A percentile compares a stretch with the other conserved stretches of the same genome.
phyloP scores from a whole-genome alignment of 495 filamentous ascomycete species.

The Filosporella fistucella region DNA sequence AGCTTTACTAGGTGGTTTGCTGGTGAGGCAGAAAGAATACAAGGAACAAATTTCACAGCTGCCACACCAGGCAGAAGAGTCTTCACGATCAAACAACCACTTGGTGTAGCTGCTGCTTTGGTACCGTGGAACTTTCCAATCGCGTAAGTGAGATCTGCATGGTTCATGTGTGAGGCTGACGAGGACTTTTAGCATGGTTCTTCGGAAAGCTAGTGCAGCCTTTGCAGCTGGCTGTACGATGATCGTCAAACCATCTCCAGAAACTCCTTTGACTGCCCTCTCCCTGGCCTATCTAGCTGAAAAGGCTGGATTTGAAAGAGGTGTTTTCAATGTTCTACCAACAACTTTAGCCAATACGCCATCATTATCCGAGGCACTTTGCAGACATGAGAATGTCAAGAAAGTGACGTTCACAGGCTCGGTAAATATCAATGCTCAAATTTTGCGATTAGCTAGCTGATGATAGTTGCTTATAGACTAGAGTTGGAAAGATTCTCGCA shows the following conservation, averaged over 20 bases:
- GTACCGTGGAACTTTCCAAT: constrained; percentile 62
- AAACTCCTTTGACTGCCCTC: constrained; percentile 55
- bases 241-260: constrained; percentile 62
- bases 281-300: constrained; percentile 52
- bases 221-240: constrained; percentile 70
- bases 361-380: constrained; percentile 58
- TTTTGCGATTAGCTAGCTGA: neutral
- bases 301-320: constrained; percentile 54
- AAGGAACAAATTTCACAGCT: constrained; percentile 52
- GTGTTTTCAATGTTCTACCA: constrained; percentile 57
- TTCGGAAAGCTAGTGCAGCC: constrained; percentile 65
- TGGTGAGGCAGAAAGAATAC: constrained; percentile 66
- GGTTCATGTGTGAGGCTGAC: constrained; percentile 35
- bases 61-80: constrained; percentile 55
- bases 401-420: constrained; percentile 75
- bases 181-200: constrained; percentile 58
- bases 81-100: constrained; percentile 67
- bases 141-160: constrained; percentile 19
- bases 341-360: constrained; percentile 61
- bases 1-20: constrained; percentile 63
- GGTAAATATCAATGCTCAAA: constrained; percentile 8
- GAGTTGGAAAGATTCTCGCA: constrained; percentile 60
- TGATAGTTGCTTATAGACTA: constrained; percentile 32
- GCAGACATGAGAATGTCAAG: constrained; percentile 57
- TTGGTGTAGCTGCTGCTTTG: constrained; percentile 60